Evolutionary conservation across 2,329 filamentous ascomycete genomes (phyloP).

Genomic region (Celoporthe dispersa): DNA sequence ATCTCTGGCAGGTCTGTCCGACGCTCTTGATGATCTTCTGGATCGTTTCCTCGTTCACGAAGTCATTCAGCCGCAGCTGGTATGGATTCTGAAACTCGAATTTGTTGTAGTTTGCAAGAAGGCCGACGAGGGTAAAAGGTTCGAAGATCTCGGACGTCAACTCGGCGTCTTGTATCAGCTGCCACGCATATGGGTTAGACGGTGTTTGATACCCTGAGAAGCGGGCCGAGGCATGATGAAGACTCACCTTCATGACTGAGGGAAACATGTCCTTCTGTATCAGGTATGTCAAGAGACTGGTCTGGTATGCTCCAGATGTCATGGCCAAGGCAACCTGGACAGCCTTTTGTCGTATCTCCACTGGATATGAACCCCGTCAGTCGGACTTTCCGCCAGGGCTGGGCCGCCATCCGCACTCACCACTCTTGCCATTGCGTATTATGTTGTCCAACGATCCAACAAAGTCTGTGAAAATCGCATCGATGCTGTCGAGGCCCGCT

Average conservation of each 20-base stretch:
- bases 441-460: conserved; percentile 81
- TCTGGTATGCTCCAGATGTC: conserved; percentile 93
- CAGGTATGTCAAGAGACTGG: conserved; percentile 90
- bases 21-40: conserved; percentile 79
- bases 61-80: conserved; percentile 87
- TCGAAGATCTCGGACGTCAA: conserved; percentile 66
- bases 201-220: background rate
- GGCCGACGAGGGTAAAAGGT: conserved; percentile 81
- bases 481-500: conserved; percentile 86
- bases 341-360: conserved; percentile 77
- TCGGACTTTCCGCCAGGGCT: conserved; percentile 35
- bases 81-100: conserved; percentile 99
- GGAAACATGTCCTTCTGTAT: conserved; percentile 94
- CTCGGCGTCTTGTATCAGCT: conserved; percentile 84
- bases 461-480: conserved; percentile 85
- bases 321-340: conserved; percentile 81
- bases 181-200: conserved; percentile 20
- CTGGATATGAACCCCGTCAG: conserved; percentile 46
- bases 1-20: conserved; percentile 68
- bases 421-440: conserved; percentile 73
- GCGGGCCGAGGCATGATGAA: background rate
- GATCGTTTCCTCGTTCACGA: conserved; percentile 90
- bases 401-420: conserved; percentile 52
- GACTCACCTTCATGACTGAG: conserved; percentile 83
- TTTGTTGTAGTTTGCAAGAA: conserved; percentile 98